Evolutionary conservation across 1,284 basidiomycete species (phyloP).

Genomic region (Austroboletus niveus): DNA sequence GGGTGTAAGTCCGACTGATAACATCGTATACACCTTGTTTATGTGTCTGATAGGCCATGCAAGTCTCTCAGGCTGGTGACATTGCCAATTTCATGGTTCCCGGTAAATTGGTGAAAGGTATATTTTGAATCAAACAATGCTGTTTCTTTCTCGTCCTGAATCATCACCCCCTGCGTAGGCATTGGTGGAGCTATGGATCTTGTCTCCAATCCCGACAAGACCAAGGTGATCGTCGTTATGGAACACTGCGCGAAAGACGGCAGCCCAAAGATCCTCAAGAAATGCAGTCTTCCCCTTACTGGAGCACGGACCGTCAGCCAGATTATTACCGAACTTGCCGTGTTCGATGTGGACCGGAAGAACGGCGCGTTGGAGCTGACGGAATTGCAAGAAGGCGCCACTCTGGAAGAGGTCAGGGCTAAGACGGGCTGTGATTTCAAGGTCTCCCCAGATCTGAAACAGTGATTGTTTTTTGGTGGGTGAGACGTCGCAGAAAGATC

Average conservation of each 20-base stretch:
- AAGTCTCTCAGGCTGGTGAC: constrained; percentile 91
- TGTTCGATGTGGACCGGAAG: constrained; percentile 84
- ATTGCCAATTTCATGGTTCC: constrained; percentile 99
- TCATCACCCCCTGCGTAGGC: constrained; percentile 40
- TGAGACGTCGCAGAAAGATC: constrained; percentile 2
- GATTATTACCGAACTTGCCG: constrained; percentile 91
- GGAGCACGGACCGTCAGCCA: constrained; percentile 83
- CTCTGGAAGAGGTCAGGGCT: constrained; percentile 78
- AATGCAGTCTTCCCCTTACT: constrained; percentile 85
- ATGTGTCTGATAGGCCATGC: constrained; percentile 68
- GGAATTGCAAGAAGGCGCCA: constrained; percentile 83
- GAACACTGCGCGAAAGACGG: constrained; percentile 92
- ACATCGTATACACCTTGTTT: neutral
- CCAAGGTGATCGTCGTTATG: constrained; percentile 85
- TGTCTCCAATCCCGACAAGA: constrained; percentile 89
- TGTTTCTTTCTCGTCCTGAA: constrained; percentile 4
- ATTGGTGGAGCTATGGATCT: constrained; percentile 97
- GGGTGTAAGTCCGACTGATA: constrained; percentile 46
- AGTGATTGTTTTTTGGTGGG: constrained; percentile 17
- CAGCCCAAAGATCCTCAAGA: constrained; percentile 80
- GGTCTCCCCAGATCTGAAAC: constrained; percentile 43
- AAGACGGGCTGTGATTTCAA: constrained; percentile 85
- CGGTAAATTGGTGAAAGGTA: constrained; percentile 85
- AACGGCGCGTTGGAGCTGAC: constrained; percentile 73
- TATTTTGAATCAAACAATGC: constrained; percentile 3